Conservation (phyloP, 2,329 filamentous ascomycete genomes). For the Botrytis porri region DNA sequence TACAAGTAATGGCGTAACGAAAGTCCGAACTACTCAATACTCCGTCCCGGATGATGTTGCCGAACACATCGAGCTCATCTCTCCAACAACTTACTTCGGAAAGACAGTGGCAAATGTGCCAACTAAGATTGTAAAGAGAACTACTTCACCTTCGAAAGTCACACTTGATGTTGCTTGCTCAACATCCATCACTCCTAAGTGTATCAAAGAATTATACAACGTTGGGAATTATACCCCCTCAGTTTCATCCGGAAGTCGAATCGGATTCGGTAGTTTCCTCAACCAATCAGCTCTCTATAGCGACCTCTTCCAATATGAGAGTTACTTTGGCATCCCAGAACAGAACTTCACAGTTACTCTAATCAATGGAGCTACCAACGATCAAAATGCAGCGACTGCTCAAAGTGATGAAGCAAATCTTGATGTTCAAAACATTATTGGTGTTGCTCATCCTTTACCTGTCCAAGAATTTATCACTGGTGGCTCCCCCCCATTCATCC, state of each 20-base stretch:
- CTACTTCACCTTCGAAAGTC: conserved; percentile 1
- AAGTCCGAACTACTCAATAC: conserved; percentile 32
- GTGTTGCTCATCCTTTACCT: conserved; percentile 51
- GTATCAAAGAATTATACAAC: conserved; percentile 49
- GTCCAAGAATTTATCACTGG: conserved; percentile 55
- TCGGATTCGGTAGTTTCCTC: conserved; percentile 52
- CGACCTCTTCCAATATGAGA: conserved; percentile 43
- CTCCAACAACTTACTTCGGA: conserved; percentile 35
- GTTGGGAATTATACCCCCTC: conserved; percentile 46
- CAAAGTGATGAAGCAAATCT: conserved; percentile 28
- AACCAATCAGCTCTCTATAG: conserved; percentile 48
- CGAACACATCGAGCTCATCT: conserved; percentile 32
- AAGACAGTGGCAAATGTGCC: conserved; percentile 24
- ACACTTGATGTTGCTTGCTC: conserved; percentile 30
- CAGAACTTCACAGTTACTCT: conserved; percentile 46
- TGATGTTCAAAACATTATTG: conserved; percentile 55
- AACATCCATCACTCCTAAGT: conserved; percentile 45
- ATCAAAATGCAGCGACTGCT: conserved; percentile 38
- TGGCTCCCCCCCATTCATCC: conserved; percentile 51
- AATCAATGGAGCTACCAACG: conserved; percentile 43
- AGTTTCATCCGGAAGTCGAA: conserved; percentile 45
- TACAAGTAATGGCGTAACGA: conserved; percentile 47
- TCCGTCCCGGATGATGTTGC: conserved; percentile 31
- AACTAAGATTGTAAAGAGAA: conserved; percentile 2
- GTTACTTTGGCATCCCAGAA: conserved; percentile 42